These are phyloP conservation scores for Clohesyomyces aquaticus DNA, from an alignment of 495 filamentous ascomycete species.

Conservation along the genomic window DNA sequence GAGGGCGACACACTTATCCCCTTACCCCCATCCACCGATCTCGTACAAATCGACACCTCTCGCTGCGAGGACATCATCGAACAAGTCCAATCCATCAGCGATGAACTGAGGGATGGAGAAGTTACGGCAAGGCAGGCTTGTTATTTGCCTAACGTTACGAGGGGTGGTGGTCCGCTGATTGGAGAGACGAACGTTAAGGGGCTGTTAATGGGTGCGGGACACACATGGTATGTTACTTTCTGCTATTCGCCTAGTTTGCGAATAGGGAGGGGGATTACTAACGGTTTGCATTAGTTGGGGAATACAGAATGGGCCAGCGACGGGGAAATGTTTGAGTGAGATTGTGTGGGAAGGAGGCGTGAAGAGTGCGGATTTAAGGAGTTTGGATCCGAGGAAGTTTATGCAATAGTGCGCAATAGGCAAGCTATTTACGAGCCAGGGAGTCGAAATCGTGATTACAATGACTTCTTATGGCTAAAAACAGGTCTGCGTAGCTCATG, in stretches of 20 bases:
- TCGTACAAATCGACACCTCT: slow-evolving; percentile 73
- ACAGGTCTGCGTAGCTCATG: too few relatives aligned
- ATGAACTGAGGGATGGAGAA: slow-evolving; percentile 74
- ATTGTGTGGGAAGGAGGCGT: slow-evolving; percentile 49
- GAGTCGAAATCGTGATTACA: too few relatives aligned
- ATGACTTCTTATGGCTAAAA: too few relatives aligned
- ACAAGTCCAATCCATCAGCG: slow-evolving; percentile 76
- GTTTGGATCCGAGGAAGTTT: slow-evolving; percentile 44
- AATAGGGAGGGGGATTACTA: too few relatives aligned
- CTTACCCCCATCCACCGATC: slow-evolving; percentile 73
- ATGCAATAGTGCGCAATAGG: too few relatives aligned
- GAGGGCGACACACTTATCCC: slow-evolving; percentile 79
- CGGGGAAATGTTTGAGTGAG: slow-evolving; percentile 80
- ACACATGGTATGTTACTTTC: too few relatives aligned
- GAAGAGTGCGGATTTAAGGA: slow-evolving; percentile 45
- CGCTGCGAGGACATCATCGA: slow-evolving; percentile 89
- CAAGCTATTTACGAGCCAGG: too few relatives aligned
- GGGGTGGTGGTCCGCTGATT: slow-evolving; percentile 72
- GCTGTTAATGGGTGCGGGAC: slow-evolving; percentile 81
- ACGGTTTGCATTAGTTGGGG: too few relatives aligned
- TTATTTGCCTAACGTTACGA: slow-evolving; percentile 80
- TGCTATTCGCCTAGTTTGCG: too few relatives aligned
- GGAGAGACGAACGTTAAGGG: slow-evolving; percentile 75
- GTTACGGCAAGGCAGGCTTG: slow-evolving; percentile 86
- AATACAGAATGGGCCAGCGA: slow-evolving; percentile 93